phyloP scores from a whole-genome alignment of 805 yeast genomes.

The Teunomyces funiuensis region DNA sequence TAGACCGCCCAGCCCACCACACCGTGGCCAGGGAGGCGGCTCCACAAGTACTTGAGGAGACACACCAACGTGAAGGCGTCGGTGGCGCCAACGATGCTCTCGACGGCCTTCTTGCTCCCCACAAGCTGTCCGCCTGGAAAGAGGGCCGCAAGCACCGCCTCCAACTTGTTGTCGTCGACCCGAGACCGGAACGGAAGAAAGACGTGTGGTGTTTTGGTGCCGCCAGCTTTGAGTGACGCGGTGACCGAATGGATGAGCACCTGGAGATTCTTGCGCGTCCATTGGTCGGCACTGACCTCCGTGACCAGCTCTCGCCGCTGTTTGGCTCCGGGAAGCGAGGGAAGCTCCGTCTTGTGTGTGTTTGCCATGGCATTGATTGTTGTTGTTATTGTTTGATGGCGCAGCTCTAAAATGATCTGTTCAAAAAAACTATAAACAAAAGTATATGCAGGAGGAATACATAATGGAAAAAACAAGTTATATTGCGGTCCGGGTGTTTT shows the following conservation, averaged over 20 bases:
- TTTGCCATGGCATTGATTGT: too few species aligned
- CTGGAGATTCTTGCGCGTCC: conserved; percentile 65
- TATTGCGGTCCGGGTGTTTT: too few species aligned
- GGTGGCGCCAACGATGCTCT: conserved; percentile 42
- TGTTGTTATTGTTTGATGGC: too few species aligned
- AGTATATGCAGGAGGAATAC: too few species aligned
- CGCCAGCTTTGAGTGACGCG: conserved; percentile 66
- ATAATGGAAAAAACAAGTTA: too few species aligned
- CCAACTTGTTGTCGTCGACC: conserved; percentile 58
- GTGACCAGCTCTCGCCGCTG: background rate
- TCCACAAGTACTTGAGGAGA: conserved; percentile 82
- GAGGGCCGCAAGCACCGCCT: conserved; percentile 53
- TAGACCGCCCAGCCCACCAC: conserved; percentile 87
- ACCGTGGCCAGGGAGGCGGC: conserved; percentile 75
- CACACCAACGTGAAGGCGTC: conserved; percentile 74
- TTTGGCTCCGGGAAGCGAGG: conserved; percentile 19
- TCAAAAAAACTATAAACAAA: too few species aligned
- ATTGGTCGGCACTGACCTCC: conserved; percentile 31
- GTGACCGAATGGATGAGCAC: conserved; percentile 70
- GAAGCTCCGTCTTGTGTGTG: too few species aligned
- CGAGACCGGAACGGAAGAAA: conserved; percentile 77
- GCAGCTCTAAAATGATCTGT: too few species aligned
- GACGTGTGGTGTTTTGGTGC: conserved; percentile 69
- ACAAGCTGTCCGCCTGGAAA: conserved; percentile 59
- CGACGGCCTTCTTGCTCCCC: conserved; percentile 32